Conservation (phyloP, 352 stramenopile species). For the Elongisporangium anandrum region DNA sequence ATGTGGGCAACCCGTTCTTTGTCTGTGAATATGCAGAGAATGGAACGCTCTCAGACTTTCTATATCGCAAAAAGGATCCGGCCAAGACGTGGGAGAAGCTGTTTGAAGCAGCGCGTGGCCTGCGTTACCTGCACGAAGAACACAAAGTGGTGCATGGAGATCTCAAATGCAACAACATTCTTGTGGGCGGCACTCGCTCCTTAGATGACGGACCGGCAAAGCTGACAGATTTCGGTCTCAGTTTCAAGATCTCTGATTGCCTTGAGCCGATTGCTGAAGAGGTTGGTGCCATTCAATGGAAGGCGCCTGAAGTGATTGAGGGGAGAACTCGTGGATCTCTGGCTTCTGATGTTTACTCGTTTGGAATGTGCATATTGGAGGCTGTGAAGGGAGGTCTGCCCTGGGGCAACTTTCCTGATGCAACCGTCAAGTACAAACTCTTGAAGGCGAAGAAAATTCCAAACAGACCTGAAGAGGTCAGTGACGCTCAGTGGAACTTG, state of each 20-base stretch:
- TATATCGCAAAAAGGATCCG: conserved; percentile 4
- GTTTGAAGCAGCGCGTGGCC: conserved; percentile 16
- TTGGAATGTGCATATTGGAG: conserved; percentile 17
- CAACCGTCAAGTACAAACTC: not conserved
- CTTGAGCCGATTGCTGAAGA: not conserved
- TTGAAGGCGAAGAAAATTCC: not conserved
- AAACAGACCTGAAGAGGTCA: not conserved
- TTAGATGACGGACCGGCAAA: conserved; percentile 8
- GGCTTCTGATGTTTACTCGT: conserved; percentile 12
- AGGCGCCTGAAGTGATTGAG: conserved; percentile 14
- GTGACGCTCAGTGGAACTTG: not conserved
- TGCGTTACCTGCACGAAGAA: conserved; percentile 45
- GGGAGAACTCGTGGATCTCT: not conserved
- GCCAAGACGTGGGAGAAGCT: conserved; percentile 9
- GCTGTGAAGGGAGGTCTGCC: conserved; percentile 2
- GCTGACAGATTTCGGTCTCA: conserved; percentile 26
- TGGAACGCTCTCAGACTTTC: conserved; percentile 17
- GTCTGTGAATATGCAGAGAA: conserved; percentile 20
- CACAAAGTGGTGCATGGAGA: conserved; percentile 61
- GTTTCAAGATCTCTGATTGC: not conserved
- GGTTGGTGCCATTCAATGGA: conserved; percentile 5
- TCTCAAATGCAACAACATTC: conserved; percentile 77
- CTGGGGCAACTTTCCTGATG: not conserved
- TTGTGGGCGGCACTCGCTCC: conserved; percentile 20
- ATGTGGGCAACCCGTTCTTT: conserved; percentile 22